A percentile compares a stretch with the other conserved stretches of the same genome.
phyloP scores from a whole-genome alignment of 257 asterid species.

The Cinchona pubescens region DNA sequence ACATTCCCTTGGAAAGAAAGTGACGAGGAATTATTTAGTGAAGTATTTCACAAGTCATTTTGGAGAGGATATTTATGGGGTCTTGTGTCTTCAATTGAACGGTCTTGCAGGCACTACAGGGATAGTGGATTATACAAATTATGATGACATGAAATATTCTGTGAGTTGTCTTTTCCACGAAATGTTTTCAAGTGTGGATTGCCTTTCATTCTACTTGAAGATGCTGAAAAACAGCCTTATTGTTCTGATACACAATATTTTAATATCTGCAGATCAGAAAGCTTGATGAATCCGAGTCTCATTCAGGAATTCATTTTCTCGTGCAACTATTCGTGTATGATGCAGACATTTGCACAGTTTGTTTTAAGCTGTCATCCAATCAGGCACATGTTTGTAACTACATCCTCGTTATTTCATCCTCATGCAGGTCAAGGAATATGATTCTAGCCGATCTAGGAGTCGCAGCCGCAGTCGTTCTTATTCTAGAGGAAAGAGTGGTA shows the following conservation, averaged over 20 bases:
- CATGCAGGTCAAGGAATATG: conserved; percentile 81
- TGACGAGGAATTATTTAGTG: not conserved
- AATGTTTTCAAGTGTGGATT: not conserved
- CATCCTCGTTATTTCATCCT: conserved; percentile 5
- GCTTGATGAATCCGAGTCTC: conserved; percentile 92
- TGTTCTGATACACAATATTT: not conserved
- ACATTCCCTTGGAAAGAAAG: not conserved
- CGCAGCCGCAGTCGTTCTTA: conserved; percentile 72
- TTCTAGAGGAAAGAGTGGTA: conserved; percentile 69
- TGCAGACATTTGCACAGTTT: not conserved
- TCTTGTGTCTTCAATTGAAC: not conserved
- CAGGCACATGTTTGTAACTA: not conserved
- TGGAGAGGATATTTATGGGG: conserved; percentile 1
- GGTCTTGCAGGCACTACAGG: conserved; percentile 75
- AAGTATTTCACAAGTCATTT: not conserved
- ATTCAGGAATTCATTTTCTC: conserved; percentile 86
- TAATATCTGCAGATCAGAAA: conserved; percentile 62
- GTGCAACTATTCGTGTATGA: conserved; percentile 72
- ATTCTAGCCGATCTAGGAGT: conserved; percentile 70
- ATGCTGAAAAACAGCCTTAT: not conserved
- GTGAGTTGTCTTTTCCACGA: conserved; percentile 37
- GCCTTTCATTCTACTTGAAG: not conserved
- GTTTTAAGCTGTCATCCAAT: not conserved
- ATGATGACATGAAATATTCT: conserved; percentile 91
- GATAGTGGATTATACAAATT: conserved; percentile 79